Conservation (phyloP, 2,329 filamentous ascomycete genomes). For the Sclerotinia sclerotiorum region DNA sequence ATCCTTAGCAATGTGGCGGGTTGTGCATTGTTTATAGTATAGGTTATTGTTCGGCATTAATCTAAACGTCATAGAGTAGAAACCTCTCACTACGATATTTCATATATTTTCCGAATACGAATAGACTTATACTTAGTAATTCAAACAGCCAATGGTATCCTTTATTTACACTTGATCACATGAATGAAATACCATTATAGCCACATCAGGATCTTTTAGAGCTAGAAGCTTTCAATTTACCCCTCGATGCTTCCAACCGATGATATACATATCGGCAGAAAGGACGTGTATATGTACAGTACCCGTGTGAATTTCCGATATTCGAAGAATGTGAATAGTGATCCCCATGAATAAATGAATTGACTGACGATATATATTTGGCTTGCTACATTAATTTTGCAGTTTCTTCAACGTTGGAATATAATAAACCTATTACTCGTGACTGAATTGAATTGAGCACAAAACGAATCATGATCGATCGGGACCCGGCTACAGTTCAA, state of each 20-base stretch:
- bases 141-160: neutral
- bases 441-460: neutral
- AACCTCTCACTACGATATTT: neutral
- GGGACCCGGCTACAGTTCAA: constrained; percentile 4
- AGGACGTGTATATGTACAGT: neutral
- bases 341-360: neutral
- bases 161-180: neutral
- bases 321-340: no score
- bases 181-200: neutral
- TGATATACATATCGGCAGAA: neutral
- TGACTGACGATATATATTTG: neutral
- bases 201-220: neutral
- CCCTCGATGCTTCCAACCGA: neutral
- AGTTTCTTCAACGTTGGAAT: neutral
- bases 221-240: neutral
- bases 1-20: neutral
- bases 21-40: neutral
- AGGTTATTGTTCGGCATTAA: neutral
- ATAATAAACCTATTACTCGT: neutral
- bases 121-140: neutral
- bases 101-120: constrained; percentile 14
- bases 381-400: neutral
- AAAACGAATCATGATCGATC: neutral
- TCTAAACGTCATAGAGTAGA: constrained; percentile 10
- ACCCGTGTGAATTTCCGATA: neutral